Evolutionary conservation across 2,329 filamentous ascomycete genomes (phyloP), one percentile per base, ranked within the genome.

Genomic region (Seiridium unicorne): DNA sequence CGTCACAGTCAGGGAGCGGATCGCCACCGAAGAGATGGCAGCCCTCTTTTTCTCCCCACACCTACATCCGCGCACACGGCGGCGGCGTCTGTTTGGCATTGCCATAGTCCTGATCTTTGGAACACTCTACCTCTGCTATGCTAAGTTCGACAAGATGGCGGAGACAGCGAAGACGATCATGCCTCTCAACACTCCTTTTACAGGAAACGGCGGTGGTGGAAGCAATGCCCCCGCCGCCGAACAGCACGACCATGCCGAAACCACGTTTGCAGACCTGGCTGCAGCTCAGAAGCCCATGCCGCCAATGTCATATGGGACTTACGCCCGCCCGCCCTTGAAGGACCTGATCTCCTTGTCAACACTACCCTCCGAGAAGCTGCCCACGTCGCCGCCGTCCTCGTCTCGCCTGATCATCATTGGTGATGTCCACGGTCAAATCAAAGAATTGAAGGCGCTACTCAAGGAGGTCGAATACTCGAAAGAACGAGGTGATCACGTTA

Each of bases 401-500:
- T 85, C 83, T 58, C 81, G 93, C 18, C 78, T 99, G 32, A 79
- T 98, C 40, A 81, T 98, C 62, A 81, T 98, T 40, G 94, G 95
- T 58, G 95, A 99, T 76, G 92, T 98, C 11, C 94, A 98, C 77
- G 95, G 95, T 54, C 95, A 95, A 79, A 86, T 86, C 66, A 73
- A 83, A 10, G 84, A 92, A 62, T 81, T 92, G 71, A 76, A 81
- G 72, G 71, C 80, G 13, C 81, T 98, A 10, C 82, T 98, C 34
- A 72, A 82, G 4, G 88, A 91, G 69, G 77, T 90, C 31, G 72
- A 59, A 11, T 73, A 80, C 13, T 94, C 92, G 74, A 74, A 89
- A 42, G 58, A 76, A 34, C 76, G 80, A 11, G 79, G 77, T 54
- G 94, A 96, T 73, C 90, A 94, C 70, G 76, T 96, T 44, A 80